Conservation (phyloP, 306 rosid species). For the Gleditsia sinensis region DNA sequence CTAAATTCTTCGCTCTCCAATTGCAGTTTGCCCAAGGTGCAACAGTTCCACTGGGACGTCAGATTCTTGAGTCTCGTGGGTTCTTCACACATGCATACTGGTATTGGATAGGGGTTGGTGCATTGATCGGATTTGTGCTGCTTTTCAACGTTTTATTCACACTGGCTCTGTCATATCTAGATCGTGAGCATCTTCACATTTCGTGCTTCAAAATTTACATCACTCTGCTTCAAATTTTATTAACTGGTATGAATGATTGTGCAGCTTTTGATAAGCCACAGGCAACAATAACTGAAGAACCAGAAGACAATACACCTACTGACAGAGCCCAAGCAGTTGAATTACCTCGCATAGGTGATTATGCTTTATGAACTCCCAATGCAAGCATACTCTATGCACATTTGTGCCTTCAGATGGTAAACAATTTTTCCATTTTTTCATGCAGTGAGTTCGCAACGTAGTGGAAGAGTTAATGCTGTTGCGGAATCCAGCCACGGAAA, state of each 20-base stretch:
- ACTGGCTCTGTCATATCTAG: constrained; percentile 40
- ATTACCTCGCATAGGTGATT: constrained; percentile 45
- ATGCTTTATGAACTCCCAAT: no score
- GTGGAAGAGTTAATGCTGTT: constrained; percentile 10
- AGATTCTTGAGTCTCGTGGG: constrained; percentile 26
- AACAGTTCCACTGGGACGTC: constrained; percentile 21
- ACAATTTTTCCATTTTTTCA: constrained; percentile 2
- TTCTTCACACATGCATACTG: constrained; percentile 47
- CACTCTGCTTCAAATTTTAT: not conserved
- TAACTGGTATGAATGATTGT: constrained; percentile 17
- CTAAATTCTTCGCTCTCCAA: constrained; percentile 22
- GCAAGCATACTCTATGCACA: no score
- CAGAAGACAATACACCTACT: constrained; percentile 24
- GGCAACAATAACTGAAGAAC: constrained; percentile 36
- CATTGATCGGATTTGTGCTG: constrained; percentile 33
- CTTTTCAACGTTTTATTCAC: constrained; percentile 32
- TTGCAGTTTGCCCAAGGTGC: constrained; percentile 9
- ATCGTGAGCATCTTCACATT: constrained; percentile 40
- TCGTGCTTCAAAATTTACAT: not conserved
- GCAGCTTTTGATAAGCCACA: constrained; percentile 57
- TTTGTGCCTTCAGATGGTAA: constrained; percentile 5
- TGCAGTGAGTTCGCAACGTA: constrained; percentile 41
- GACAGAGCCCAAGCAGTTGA: constrained; percentile 33
- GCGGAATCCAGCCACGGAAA: constrained; percentile 35
- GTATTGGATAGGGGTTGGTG: constrained; percentile 63